Conservation (phyloP, 2,329 filamentous ascomycete species). For the Hypoxylon sp. region DNA sequence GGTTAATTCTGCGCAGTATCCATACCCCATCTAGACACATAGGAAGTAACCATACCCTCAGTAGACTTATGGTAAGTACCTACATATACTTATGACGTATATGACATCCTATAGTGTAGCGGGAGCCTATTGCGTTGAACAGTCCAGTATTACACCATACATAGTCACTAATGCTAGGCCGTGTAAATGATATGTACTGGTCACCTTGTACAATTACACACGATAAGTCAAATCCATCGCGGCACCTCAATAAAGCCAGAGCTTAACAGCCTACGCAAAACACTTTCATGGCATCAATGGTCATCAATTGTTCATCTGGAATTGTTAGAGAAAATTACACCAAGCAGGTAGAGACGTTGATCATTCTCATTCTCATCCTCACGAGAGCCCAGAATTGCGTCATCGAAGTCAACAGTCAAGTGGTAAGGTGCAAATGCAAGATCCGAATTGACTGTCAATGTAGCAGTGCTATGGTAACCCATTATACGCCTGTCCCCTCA, state of each 20-base stretch:
- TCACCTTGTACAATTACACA: not conserved
- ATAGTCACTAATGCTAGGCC: too few relatives aligned
- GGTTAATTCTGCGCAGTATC: not conserved
- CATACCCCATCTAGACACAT: not conserved
- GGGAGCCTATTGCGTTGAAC: not conserved
- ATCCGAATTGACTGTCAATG: constrained; percentile 54
- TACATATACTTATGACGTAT: not conserved
- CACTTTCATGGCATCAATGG: too few relatives aligned
- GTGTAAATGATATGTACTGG: not conserved
- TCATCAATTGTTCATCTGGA: constrained; percentile 10
- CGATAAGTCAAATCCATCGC: constrained; percentile 5
- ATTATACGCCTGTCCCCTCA: constrained; percentile 54
- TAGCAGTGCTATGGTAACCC: constrained; percentile 55
- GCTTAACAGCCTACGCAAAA: not conserved
- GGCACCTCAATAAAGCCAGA: not conserved
- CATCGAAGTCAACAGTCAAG: constrained; percentile 9
- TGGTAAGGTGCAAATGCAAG: constrained; percentile 52
- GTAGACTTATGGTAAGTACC: not conserved
- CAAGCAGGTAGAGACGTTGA: constrained; percentile 3
- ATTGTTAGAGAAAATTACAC: constrained; percentile 5
- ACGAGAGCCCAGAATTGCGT: constrained; percentile 1
- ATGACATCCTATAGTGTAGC: not conserved
- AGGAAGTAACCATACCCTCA: not conserved
- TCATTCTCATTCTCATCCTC: constrained; percentile 6
- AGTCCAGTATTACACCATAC: too few relatives aligned